Evolutionary conservation across 2,329 filamentous ascomycete genomes (phyloP), one percentile per base, ranked within the genome.

Genomic region (Chalara sp.): DNA sequence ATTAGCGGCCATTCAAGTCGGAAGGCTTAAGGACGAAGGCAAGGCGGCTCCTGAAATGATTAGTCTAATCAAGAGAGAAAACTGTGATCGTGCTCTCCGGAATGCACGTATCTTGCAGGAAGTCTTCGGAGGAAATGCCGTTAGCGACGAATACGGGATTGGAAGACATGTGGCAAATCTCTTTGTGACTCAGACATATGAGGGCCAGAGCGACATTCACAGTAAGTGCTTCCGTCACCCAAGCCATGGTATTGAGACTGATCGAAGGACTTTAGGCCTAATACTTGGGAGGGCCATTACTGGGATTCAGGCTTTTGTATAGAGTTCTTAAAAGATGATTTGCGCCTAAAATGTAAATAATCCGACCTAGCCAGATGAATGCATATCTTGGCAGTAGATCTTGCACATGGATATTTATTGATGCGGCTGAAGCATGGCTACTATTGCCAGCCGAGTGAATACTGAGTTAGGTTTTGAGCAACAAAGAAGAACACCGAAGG

Each of bases 201-300:
- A 99, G 72, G 93, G 93, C 28, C 93, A 97, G 72, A 96, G 91
- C 65, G 93, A 97, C 70, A 97, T 97, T 66, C 93, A 97, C 69
- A 60, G 60, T 60, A 53, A 58, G 59, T 58, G n/a, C 7, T 35
- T 45, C 5, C 46, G 12, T 46, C 31, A 41, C 10, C 33, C 4
- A 12, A 29, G 40, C 32, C 11, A 48, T 48, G 28, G 7, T 11
- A 29, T 32, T 35, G 39, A 52, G 31, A 55, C 67, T 69, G 57
- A 66, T 53, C 49, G 58, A 55, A 21, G 7, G 50, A n/a, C 60
- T 13, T 48, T 43, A 88, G 85, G 79, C 62, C 73, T 86, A 63
- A 86, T 87, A 61, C 64, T 87, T 47, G 83, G 84, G 50, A 74
- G 83, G 55, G 83, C 82, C 11, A 86, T 87, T 53, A 85, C 82